phyloP scores from a whole-genome alignment of 179 eudicot genomes.

The Sideroxylon spinosum region DNA sequence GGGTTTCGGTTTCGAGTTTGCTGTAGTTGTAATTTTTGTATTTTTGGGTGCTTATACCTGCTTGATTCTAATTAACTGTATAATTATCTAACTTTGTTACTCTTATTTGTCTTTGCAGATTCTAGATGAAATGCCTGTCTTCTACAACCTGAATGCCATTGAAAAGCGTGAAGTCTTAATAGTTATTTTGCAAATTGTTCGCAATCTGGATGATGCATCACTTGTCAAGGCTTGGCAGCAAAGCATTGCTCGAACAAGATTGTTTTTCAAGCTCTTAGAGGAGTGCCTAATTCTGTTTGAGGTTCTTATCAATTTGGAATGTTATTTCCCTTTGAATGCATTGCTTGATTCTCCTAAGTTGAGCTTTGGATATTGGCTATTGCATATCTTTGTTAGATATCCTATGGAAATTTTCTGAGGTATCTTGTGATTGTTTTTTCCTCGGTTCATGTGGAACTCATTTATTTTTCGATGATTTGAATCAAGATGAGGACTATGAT shows the following conservation, averaged over 20 bases:
- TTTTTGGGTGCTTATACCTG: background rate
- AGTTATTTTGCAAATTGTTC: conserved; percentile 79
- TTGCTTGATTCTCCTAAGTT: background rate
- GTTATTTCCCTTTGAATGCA: background rate
- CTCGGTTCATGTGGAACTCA: background rate
- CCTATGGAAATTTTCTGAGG: background rate
- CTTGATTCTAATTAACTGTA: conserved; percentile 6
- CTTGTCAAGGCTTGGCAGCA: conserved; percentile 97
- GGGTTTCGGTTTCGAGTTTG: background rate
- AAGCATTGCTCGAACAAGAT: conserved; percentile 92
- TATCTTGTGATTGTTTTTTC: background rate
- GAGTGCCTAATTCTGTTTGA: conserved; percentile 87
- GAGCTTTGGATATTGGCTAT: background rate
- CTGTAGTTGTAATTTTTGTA: background rate
- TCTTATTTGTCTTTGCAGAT: conserved; percentile 50
- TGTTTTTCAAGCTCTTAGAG: conserved; percentile 94
- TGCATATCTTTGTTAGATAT: background rate
- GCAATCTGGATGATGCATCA: conserved; percentile 94
- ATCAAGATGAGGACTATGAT: background rate
- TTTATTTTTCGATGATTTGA: background rate
- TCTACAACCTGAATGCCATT: conserved; percentile 82
- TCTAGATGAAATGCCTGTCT: conserved; percentile 99
- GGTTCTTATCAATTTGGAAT: conserved; percentile 35
- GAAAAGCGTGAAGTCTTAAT: conserved; percentile 95
- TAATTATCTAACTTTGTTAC: background rate